Conservation (phyloP, 305 asterid species). For the Fraxinus nigra region DNA sequence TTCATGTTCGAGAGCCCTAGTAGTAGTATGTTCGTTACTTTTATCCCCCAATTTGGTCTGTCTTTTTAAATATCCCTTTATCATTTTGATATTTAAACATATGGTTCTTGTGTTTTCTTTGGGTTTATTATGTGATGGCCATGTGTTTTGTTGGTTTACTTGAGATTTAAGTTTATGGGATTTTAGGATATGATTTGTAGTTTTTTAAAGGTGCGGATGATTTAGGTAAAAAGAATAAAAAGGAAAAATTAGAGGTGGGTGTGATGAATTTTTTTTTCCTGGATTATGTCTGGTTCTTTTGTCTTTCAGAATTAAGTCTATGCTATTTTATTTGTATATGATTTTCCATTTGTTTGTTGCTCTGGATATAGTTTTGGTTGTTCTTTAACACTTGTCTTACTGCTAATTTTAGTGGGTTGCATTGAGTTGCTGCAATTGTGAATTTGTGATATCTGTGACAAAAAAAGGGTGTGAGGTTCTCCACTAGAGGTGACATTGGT, state of each 20-base stretch:
- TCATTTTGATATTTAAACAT: background rate
- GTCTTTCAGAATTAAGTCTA: background rate
- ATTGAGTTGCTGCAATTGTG: conserved; percentile 43
- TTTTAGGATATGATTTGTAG: background rate
- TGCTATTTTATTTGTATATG: background rate
- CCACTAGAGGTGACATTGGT: conserved; percentile 91
- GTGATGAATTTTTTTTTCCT: background rate
- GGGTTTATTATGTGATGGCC: background rate
- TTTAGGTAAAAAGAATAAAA: too few relatives aligned
- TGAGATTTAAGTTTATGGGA: background rate
- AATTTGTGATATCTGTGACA: conserved; percentile 81
- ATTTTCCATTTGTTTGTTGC: background rate
- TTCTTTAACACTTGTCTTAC: background rate
- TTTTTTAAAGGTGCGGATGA: too few relatives aligned
- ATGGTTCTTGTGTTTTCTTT: background rate
- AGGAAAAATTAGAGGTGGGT: too few relatives aligned
- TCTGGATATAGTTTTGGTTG: background rate
- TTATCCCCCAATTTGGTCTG: background rate
- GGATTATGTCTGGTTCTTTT: background rate
- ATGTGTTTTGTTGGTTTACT: background rate
- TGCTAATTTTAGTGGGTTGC: background rate
- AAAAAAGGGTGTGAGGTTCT: conserved; percentile 88
- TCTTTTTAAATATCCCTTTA: background rate
- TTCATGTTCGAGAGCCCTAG: conserved; percentile 95
- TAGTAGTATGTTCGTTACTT: conserved; percentile 21